Percentiles rank a stretch among this genome's conserved stretches.
Evolutionary conservation across 106 monocot genomes (phyloP).

Genomic region (Dioscorea zingiberensis): DNA sequence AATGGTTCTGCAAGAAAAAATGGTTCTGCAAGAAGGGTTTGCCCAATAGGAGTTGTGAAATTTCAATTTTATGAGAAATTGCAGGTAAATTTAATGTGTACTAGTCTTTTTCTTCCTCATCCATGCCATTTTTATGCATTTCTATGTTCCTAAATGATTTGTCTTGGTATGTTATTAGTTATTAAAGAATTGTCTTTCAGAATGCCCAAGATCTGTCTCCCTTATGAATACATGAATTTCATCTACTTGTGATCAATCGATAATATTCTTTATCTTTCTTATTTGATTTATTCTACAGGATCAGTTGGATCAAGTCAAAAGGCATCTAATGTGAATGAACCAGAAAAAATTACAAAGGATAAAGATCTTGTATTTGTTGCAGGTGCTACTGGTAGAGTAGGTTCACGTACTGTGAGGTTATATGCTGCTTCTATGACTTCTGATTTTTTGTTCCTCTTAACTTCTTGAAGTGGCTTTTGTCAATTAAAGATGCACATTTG

Average conservation of each 20-base stretch:
- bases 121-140: not conserved
- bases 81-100: too few relatives aligned
- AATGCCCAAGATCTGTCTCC: too few relatives aligned
- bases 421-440: not conserved
- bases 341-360: constrained; percentile 24
- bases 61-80: too few relatives aligned
- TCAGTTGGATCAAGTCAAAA: constrained; percentile 13
- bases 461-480: too few relatives aligned
- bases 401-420: constrained; percentile 86
- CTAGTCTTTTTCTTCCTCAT: too few relatives aligned
- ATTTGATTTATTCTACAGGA: constrained; percentile 10
- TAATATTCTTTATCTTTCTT: not conserved
- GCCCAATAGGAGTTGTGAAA: too few relatives aligned
- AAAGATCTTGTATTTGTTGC: constrained; percentile 68
- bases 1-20: too few relatives aligned
- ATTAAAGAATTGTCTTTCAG: too few relatives aligned
- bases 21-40: too few relatives aligned
- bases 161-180: too few relatives aligned
- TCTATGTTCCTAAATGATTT: not conserved
- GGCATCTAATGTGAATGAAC: constrained; percentile 4
- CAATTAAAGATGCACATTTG: not conserved
- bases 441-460: not conserved
- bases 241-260: not conserved
- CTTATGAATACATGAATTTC: too few relatives aligned
- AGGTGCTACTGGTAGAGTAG: constrained; percentile 91